Base-by-base conservation (phyloP, 371 early-diverging fungal species). In the Capniomyces stellatus region DNA sequence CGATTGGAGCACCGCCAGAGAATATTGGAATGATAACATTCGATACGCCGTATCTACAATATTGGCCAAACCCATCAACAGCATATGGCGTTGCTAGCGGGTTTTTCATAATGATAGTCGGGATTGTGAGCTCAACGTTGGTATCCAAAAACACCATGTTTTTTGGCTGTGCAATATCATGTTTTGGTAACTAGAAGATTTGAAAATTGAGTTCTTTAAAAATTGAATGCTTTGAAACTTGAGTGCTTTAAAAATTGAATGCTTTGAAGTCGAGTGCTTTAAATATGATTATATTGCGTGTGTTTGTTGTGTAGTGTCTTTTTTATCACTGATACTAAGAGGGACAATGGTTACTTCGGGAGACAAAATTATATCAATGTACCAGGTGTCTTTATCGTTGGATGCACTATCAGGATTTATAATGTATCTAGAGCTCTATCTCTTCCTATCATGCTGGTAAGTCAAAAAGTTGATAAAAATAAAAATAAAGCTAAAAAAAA, bases 1-100 rank as follows among this genome's bases (percentile, higher is more conserved):
- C 31, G n/a, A 25, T 51, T 31, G 51, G 51, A 6, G 51, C 29
- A 12, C 51, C 51, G 24, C 51, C 51, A 21, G 51, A 51, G 22
- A 51, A 51, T 31, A 39, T 51, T n/a, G 51, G 51, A 12, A 51
- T 51, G 51, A 31, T 51, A 30, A 51, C 51, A 3, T 51, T 35
- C 21, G 51, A 51, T 12, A 18, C 40, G 31, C 51, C 51, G 18
- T 51, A 30, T 39, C 3, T 51, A 12, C 51, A 51, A 35, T 51
- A 51, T 29, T 51, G 51, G 51, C 51, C 51, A 12, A 51, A 51
- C 21, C 51, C 51, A 8, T 51, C 51, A 35, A 51, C 28, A 3
- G 51, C 51, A 19, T 51, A 51, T 35, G 51, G 51, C 12, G 51
- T 31, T 2, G 51, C 35, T 6, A 51, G 51, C 24, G 51, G 51